Conservation (phyloP, 495 filamentous ascomycete genomes). For the Chaetomium cochliodes region DNA sequence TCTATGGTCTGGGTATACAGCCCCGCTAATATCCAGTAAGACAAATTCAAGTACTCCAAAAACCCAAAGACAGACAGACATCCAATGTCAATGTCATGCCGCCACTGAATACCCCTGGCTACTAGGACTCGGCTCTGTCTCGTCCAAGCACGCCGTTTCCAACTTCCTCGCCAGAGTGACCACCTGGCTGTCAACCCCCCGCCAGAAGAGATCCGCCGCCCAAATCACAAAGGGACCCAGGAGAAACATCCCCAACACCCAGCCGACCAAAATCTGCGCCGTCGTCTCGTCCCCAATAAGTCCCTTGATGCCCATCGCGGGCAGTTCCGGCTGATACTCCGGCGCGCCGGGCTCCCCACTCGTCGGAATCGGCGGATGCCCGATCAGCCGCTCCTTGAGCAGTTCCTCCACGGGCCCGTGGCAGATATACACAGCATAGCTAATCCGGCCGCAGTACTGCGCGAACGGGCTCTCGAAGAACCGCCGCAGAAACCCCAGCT, state of each 20-base stretch:
- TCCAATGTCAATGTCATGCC: slow-evolving; percentile 17
- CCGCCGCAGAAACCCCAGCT: slow-evolving; percentile 49
- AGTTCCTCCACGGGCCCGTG: slow-evolving; percentile 58
- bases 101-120: slow-evolving; percentile 30
- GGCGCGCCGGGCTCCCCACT: slow-evolving; percentile 25
- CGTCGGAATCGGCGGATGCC: slow-evolving; percentile 24
- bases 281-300: slow-evolving; percentile 53
- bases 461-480: slow-evolving; percentile 56
- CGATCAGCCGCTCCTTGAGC: slow-evolving; percentile 50
- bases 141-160: slow-evolving; percentile 42
- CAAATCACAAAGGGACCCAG: slow-evolving; percentile 55
- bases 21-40: not conserved
- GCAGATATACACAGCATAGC: slow-evolving; percentile 60
- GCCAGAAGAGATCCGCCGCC: slow-evolving; percentile 60
- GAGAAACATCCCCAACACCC: slow-evolving; percentile 51
- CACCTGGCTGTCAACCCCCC: slow-evolving; percentile 56
- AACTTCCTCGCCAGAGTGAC: slow-evolving; percentile 56
- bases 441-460: slow-evolving; percentile 63
- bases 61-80: not conserved
- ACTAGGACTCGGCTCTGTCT: slow-evolving; percentile 27
- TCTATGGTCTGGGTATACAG: not conserved
- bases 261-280: slow-evolving; percentile 51
- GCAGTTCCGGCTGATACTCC: slow-evolving; percentile 30
- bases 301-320: slow-evolving; percentile 48
- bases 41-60: not conserved